Base-by-base conservation (phyloP, 805 yeast genomes). In the Lipomyces kockii region DNA sequence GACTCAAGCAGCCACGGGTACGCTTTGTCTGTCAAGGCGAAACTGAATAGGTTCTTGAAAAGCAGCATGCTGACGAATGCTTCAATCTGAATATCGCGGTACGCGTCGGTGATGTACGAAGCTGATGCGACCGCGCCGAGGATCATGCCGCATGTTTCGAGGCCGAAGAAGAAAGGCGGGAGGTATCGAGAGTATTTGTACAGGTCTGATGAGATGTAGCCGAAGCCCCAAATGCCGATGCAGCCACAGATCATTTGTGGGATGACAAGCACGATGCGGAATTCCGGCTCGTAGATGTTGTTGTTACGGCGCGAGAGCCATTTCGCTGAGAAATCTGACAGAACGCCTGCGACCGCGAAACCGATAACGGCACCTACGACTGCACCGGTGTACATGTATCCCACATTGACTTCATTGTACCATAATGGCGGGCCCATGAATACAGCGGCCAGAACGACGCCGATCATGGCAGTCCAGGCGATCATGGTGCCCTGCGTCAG, bases 381-480 rank as follows among this genome's bases (percentile, higher is more conserved):
- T 2, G 71, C 67, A 5, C 72, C 72, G 37, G 66, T 51, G 64
- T 70, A 70, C 60, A 70, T 58, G 60, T 70, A 60, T 4, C 72
- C 72, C 29, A 59, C 62, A 20, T 70, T 20, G 32, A 58, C 67
- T 25, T 68, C 72, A 17, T 52, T 39, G 46, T 58, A 69, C 68
- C 68, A 70, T 27, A 70, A 46, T 29, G 72, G 72, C 11, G 72
- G 71, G 8, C 72, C 72, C 51, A 65, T 56, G 59, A 70, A 70
- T 6, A 70, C 60, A 9, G 69, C 72, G 2, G 72, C 72, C 29
- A 70, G 61, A 6, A 70, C 69, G 43, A 69, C 69, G 22, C 72
- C 69, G 32, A 70, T 69, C 51, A 64, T 65, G 56, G 65, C 70
- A 1, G 72, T 70, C 72, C 72, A 70, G 8, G 69, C 71, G 63